Conservation (phyloP, 2,329 filamentous ascomycete species). For the Colletotrichum tropicale region DNA sequence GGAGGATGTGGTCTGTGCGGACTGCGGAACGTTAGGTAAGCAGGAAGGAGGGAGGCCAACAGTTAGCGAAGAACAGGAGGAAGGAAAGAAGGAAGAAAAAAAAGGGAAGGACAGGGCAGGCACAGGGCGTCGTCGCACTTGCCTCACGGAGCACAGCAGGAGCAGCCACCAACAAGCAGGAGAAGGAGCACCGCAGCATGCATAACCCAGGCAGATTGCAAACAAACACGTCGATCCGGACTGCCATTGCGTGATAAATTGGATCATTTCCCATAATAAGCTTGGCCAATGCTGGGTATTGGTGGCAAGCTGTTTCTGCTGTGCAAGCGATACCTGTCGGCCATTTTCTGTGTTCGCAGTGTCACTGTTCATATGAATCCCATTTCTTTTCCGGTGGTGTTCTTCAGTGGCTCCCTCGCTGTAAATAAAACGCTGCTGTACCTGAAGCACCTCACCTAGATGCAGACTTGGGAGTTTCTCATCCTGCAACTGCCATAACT, state of each 20-base stretch:
- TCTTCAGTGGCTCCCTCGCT: background rate
- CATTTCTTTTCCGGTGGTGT: background rate
- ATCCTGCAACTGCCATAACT: background rate
- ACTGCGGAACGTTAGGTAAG: background rate
- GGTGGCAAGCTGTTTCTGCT: background rate
- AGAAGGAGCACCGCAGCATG: background rate
- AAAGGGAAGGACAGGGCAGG: background rate
- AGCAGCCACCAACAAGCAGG: background rate
- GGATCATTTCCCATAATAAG: slow-evolving; percentile 1
- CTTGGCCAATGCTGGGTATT: background rate
- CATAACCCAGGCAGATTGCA: slow-evolving; percentile 12
- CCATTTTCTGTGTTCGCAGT: background rate
- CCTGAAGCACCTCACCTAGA: background rate
- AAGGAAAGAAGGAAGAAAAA: background rate
- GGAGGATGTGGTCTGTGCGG: background rate
- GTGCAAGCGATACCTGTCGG: background rate
- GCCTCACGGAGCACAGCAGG: background rate
- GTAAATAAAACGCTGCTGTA: background rate
- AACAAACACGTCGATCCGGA: slow-evolving; percentile 3
- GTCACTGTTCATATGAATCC: background rate
- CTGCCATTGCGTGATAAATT: slow-evolving; percentile 14
- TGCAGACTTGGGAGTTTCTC: background rate
- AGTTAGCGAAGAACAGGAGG: background rate
- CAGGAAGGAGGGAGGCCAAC: background rate
- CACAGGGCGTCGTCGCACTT: background rate